Percentiles rank a stretch among this genome's conserved stretches.
These are phyloP conservation scores for Aciculosporium take DNA, from an alignment of 2,329 filamentous ascomycete genomes.

Conservation along the genomic window DNA sequence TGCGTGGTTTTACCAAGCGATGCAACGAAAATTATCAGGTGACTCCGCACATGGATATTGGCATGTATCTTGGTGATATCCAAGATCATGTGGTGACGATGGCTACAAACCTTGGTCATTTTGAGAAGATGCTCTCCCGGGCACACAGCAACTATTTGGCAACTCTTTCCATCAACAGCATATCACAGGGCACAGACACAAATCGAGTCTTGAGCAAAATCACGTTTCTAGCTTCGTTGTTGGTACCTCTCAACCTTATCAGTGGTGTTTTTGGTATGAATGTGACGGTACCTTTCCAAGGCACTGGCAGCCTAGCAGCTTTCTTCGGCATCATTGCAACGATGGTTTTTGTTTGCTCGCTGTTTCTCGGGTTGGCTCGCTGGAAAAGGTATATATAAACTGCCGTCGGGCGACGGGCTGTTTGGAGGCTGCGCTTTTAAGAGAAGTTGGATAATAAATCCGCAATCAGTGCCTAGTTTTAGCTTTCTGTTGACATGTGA, in stretches of 20 bases:
- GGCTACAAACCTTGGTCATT: constrained; percentile 91
- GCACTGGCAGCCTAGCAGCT: constrained; percentile 35
- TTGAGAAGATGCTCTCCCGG: constrained; percentile 92
- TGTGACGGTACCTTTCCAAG: constrained; percentile 53
- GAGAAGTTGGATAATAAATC: too few species aligned
- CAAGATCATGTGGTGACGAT: constrained; percentile 99
- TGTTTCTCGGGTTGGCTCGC: constrained; percentile 33
- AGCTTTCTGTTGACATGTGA: too few species aligned
- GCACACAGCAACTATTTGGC: constrained; percentile 94
- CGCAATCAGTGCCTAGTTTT: too few species aligned
- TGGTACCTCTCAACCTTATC: constrained; percentile 91
- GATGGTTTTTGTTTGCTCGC: constrained; percentile 38
- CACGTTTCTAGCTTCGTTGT: constrained; percentile 80
- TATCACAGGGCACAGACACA: constrained; percentile 72
- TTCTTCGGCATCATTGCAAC: constrained; percentile 38
- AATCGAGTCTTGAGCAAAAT: constrained; percentile 91
- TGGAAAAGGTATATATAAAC: constrained; percentile 31
- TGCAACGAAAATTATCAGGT: constrained; percentile 97
- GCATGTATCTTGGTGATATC: constrained; percentile 90
- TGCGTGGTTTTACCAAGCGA: constrained; percentile 93
- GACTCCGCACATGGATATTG: constrained; percentile 90
- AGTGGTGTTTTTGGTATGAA: constrained; percentile 86
- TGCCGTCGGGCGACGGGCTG: too few species aligned
- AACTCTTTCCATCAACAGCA: constrained; percentile 83
- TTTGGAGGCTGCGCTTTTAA: too few species aligned